These are phyloP conservation scores for Macaranga tanarius DNA, from an alignment of 441 rosid species.

Conservation along the genomic window DNA sequence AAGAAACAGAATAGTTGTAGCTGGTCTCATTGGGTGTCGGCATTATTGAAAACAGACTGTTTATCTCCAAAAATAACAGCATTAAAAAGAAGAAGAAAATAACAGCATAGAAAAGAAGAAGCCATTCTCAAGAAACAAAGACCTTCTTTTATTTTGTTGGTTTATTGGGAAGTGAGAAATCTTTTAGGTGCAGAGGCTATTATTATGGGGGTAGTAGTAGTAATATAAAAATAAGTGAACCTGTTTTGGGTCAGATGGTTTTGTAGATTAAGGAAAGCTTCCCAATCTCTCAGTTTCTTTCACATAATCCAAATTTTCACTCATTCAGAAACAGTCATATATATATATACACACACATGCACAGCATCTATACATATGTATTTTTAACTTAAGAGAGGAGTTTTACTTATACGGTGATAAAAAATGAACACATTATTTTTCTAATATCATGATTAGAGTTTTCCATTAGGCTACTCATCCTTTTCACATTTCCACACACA, in stretches of 20 bases:
- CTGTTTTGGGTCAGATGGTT: not conserved
- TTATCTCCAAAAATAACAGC: not conserved
- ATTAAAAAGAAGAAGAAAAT: not conserved
- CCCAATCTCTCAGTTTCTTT: constrained; percentile 25
- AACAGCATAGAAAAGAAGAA: constrained; percentile 2
- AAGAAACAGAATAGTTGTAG: constrained; percentile 14
- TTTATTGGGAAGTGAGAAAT: constrained; percentile 30
- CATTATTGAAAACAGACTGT: constrained; percentile 22
- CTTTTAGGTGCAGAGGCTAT: constrained; percentile 5
- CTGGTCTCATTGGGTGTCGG: constrained; percentile 14
- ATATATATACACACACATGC: not conserved
- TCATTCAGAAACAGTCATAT: constrained; percentile 4
- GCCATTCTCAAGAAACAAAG: constrained; percentile 14
- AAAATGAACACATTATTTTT: no score
- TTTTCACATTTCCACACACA: no score
- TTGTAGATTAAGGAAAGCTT: constrained; percentile 29
- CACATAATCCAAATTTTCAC: constrained; percentile 12
- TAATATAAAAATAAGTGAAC: constrained; percentile 16
- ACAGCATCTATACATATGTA: no score
- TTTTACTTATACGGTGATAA: no score
- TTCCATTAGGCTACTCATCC: no score
- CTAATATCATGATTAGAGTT: no score
- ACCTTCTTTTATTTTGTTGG: not conserved
- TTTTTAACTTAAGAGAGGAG: no score
- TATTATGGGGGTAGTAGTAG: not conserved